These are phyloP conservation scores for Hyaloperonospora arabidopsidis DNA, from an alignment of 352 stramenopile species.

Conservation along the genomic window DNA sequence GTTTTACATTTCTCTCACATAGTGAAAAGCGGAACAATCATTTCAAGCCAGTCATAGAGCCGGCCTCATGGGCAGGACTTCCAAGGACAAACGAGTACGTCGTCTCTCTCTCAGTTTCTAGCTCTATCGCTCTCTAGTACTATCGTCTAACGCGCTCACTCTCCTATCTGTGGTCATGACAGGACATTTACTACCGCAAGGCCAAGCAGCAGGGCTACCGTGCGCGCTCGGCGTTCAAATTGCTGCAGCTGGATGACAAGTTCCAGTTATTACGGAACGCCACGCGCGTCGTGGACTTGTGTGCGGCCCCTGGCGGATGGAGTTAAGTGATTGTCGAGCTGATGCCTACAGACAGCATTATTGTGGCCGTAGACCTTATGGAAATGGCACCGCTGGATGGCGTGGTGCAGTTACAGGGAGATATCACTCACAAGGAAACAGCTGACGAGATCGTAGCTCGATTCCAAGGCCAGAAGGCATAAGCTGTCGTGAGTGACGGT, in stretches of 20 bases:
- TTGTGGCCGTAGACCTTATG: constrained; percentile 83
- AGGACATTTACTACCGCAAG: constrained; percentile 91
- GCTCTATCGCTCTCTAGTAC: background rate
- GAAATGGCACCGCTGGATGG: constrained; percentile 95
- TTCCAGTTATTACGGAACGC: constrained; percentile 91
- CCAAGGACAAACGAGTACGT: constrained; percentile 88
- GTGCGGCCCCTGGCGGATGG: constrained; percentile 77
- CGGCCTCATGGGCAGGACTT: constrained; percentile 72
- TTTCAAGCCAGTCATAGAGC: background rate
- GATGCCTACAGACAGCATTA: constrained; percentile 35
- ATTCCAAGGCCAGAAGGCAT: constrained; percentile 78
- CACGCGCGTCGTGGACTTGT: constrained; percentile 75
- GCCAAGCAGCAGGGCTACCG: constrained; percentile 93
- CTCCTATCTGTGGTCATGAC: background rate
- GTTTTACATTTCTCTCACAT: too few relatives aligned
- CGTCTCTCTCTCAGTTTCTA: background rate
- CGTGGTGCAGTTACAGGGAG: constrained; percentile 66
- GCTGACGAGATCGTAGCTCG: constrained; percentile 62
- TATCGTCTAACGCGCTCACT: too few relatives aligned
- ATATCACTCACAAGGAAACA: constrained; percentile 77
- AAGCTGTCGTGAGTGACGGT: constrained; percentile 98
- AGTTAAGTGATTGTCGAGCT: constrained; percentile 80
- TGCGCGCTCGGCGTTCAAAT: constrained; percentile 97
- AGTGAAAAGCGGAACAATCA: constrained; percentile 15
- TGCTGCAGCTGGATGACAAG: constrained; percentile 98